Conservation (phyloP, 495 filamentous ascomycete genomes). For the Barbatosphaeria neglecta region DNA sequence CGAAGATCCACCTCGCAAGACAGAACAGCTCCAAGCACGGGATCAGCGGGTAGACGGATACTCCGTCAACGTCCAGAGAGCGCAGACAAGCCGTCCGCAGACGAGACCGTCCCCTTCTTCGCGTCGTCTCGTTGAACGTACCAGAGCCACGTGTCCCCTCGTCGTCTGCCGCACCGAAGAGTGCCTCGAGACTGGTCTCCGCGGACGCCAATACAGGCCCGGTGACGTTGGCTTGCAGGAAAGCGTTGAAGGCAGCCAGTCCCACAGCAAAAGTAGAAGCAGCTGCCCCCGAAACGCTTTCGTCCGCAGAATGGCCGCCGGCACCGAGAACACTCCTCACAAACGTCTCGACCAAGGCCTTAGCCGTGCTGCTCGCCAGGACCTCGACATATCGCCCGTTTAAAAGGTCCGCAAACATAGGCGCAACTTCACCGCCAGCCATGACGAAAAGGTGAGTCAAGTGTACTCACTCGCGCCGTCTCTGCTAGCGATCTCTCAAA, state of each 20-base stretch:
- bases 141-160: slow-evolving; percentile 1
- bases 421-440: background rate
- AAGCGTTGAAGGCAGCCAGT: slow-evolving; percentile 64
- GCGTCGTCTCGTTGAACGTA: too few species aligned
- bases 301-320: background rate
- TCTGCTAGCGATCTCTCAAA: too few species aligned
- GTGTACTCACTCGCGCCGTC: too few species aligned
- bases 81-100: slow-evolving; percentile 35
- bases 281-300: background rate
- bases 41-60: slow-evolving; percentile 72
- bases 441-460: background rate
- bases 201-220: slow-evolving; percentile 59
- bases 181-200: slow-evolving; percentile 10
- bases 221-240: slow-evolving; percentile 85
- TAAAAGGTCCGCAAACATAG: background rate
- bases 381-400: background rate
- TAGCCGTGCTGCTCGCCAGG: background rate
- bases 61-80: slow-evolving; percentile 69
- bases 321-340: background rate
- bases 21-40: slow-evolving; percentile 73
- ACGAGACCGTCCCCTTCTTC: background rate
- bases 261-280: slow-evolving; percentile 41
- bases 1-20: slow-evolving; percentile 60
- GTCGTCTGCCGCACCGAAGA: slow-evolving; percentile 13
- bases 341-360: background rate